These are phyloP conservation scores for Ophiostoma ulmi DNA, from an alignment of 2,329 filamentous ascomycete species.

Conservation along the genomic window DNA sequence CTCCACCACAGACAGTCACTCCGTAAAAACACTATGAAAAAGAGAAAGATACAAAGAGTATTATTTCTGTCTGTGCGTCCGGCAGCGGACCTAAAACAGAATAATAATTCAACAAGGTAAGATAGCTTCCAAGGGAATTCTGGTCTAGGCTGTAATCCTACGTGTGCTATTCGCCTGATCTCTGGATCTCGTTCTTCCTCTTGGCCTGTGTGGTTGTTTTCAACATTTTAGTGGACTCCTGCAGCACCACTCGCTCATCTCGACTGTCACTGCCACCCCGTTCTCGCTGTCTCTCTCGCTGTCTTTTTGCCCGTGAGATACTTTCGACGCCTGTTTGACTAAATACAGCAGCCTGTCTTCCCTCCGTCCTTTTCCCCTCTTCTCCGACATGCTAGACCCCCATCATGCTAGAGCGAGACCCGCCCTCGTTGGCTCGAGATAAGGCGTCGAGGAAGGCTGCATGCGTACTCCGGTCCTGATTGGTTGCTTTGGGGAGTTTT, in stretches of 20 bases:
- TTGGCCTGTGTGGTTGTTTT: neutral
- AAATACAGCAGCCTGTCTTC: neutral
- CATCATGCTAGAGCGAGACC: neutral
- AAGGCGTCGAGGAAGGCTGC: conserved; percentile 34
- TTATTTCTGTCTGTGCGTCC: neutral
- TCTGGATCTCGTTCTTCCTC: conserved; percentile 5
- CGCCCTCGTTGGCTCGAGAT: conserved; percentile 36
- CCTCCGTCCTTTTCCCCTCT: neutral
- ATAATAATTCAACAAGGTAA: neutral
- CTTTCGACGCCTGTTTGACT: conserved; percentile 3
- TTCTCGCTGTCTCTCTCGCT: conserved; percentile 24
- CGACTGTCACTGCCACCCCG: neutral
- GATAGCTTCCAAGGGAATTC: neutral
- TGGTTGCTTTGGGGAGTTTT: conserved; percentile 38
- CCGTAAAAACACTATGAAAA: neutral
- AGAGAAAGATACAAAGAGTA: no score
- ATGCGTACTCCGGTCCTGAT: conserved; percentile 34
- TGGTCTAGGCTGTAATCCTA: conserved; percentile 1
- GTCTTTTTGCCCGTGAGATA: conserved; percentile 19
- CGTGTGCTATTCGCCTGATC: conserved; percentile 8
- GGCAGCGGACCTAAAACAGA: neutral
- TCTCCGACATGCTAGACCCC: neutral
- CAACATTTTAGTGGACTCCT: conserved; percentile 5
- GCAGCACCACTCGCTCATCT: neutral
- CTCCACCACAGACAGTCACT: neutral